phyloP scores from a whole-genome alignment of 768 basidiomycete species.

The Russula compacta region DNA sequence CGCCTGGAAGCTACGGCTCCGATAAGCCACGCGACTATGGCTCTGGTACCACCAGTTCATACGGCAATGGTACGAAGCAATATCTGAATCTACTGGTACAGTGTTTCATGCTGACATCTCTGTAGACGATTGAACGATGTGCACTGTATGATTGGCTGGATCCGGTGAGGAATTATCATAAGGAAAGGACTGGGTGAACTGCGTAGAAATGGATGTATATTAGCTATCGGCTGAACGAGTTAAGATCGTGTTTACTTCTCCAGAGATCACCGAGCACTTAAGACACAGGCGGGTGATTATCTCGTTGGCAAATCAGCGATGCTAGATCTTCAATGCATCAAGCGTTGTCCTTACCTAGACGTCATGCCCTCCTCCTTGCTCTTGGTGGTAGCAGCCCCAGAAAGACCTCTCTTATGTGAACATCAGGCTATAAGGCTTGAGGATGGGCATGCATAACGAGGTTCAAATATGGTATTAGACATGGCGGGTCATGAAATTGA shows the following conservation, averaged over 20 bases:
- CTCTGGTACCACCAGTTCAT: constrained; percentile 23
- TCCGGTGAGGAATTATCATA: neutral
- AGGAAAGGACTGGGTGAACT: neutral
- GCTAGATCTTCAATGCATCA: no score
- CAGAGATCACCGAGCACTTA: neutral
- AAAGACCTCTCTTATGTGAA: no score
- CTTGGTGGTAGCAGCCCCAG: no score
- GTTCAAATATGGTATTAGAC: no score
- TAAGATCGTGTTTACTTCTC: neutral
- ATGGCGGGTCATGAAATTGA: no score
- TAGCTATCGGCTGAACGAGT: no score
- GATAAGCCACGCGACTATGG: neutral
- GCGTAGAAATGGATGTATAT: neutral
- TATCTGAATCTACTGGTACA: constrained; percentile 18
- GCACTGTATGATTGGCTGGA: neutral
- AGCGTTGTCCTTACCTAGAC: neutral
- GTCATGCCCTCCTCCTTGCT: no score
- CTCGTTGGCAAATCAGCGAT: no score
- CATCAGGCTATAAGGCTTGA: no score
- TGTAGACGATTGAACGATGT: neutral
- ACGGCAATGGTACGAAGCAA: neutral
- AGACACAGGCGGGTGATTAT: no score
- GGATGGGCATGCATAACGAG: no score
- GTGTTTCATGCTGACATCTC: neutral
- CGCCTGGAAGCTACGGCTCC: neutral